These are phyloP conservation scores for Phialocephala subalpina DNA, from an alignment of 2,329 filamentous ascomycete species.

Conservation along the genomic window DNA sequence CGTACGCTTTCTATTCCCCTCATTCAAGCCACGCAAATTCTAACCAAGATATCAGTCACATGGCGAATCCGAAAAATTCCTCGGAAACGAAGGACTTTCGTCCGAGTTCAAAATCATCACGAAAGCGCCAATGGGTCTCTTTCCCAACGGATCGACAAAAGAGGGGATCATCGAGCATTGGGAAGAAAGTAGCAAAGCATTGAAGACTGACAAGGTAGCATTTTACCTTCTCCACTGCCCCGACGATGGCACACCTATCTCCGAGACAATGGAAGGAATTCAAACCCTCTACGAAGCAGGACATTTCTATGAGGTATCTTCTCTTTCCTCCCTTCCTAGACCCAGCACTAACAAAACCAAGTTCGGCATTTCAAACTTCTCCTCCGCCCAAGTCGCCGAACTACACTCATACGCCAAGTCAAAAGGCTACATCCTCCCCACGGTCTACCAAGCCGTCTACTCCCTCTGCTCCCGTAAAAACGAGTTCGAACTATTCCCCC, in stretches of 20 bases:
- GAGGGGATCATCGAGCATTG: constrained; percentile 22
- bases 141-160: constrained; percentile 13
- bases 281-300: constrained; percentile 19
- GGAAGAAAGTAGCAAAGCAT: constrained; percentile 17
- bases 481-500: constrained; percentile 66
- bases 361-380: constrained; percentile 46
- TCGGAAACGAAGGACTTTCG: constrained; percentile 21
- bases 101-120: constrained; percentile 24
- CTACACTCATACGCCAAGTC: constrained; percentile 38
- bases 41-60: constrained; percentile 2
- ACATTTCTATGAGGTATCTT: constrained; percentile 16
- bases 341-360: constrained; percentile 22
- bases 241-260: constrained; percentile 10
- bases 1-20: neutral
- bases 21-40: neutral
- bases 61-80: constrained; percentile 20
- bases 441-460: constrained; percentile 44
- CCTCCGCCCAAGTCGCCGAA: constrained; percentile 36
- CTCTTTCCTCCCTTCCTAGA: neutral
- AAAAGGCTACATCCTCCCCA: constrained; percentile 42
- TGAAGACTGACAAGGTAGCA: constrained; percentile 18
- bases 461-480: constrained; percentile 51
- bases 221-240: constrained; percentile 25
- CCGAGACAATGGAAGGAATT: constrained; percentile 21
- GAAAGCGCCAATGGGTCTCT: constrained; percentile 17